Conservation (phyloP, 305 asterid genomes). For the Caryopteris hybrid region DNA sequence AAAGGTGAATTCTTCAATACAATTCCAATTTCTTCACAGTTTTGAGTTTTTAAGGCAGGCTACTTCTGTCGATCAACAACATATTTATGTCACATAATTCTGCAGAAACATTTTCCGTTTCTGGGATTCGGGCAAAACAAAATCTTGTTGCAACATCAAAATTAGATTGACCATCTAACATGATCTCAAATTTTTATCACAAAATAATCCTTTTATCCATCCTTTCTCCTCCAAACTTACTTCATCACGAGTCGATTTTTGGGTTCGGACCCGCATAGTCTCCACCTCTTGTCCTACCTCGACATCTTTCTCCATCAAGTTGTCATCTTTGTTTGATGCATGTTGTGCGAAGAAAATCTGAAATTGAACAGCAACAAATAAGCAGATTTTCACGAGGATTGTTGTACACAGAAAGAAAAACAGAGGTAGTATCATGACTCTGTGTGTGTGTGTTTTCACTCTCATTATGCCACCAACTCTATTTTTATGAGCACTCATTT, state of each 20-base stretch:
- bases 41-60: too few relatives aligned
- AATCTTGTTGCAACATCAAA: not conserved
- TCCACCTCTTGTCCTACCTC: constrained; percentile 21
- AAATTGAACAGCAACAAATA: constrained; percentile 17
- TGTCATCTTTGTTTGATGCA: not conserved
- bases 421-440: constrained; percentile 16
- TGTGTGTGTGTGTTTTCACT: not conserved
- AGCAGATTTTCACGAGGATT: constrained; percentile 27
- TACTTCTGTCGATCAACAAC: not conserved
- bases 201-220: not conserved
- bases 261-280: not conserved
- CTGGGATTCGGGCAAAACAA: not conserved
- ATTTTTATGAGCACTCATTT: not conserved
- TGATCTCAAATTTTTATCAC: not conserved
- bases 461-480: not conserved
- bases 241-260: not conserved
- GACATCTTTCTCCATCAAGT: constrained; percentile 15
- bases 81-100: not conserved
- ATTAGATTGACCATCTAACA: not conserved
- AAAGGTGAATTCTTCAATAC: too few relatives aligned
- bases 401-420: constrained; percentile 20
- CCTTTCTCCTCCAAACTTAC: constrained; percentile 9
- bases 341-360: not conserved
- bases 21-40: not conserved
- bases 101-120: constrained; percentile 1